Base-by-base conservation (phyloP, 176 grass and related monocot genomes). In the Thinopyrum elongatum region DNA sequence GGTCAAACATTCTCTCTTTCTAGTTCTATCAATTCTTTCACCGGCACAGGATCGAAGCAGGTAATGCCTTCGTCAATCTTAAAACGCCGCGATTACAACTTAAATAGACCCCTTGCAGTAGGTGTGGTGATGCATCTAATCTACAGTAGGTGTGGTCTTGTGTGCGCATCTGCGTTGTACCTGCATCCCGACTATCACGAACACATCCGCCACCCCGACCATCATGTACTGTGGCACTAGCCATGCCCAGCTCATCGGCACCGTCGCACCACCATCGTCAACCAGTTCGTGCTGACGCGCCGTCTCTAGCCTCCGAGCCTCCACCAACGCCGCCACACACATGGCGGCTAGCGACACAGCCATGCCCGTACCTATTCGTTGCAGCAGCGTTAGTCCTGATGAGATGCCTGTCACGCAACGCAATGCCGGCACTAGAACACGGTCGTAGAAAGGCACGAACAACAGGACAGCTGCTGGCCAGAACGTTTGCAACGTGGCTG, bases 181-280 rank as follows among this genome's bases (percentile, higher is more conserved):
- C 2, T 65, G n/a, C 62, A 65, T 7, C 10, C 62, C 62, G 5
- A 29, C 62, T 5, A 65, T 14, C 0, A 14, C 62, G 0, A 65
- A 65, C 62, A 65, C 62, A 10, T 65, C 26, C 0, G 62, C 25
- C 62, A 30, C 11, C 63, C 63, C 27, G 0, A 65, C 15, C 8
- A 65, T 30, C 63, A 65, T 26, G 15, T 65, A 65, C 6, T 30
- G 63, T 30, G 63, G 63, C 60, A 87, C 75, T 2, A 91, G 23
- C 85, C 89, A 87, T 66, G 64, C 83, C 62, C 72, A 79, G 3
- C 85, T 87, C 89, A 91, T 91, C 3, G 89, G 85, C 4, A 87
- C 27, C 10, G 33, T 49, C 25, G 75, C 38, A 13, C 26, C 35
- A 4, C 74, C 65, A 5, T 80, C 42, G 38, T 91, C 66, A 6